Base-by-base conservation (phyloP, 371 early-diverging fungal species). In the Mortierella sp. region DNA sequence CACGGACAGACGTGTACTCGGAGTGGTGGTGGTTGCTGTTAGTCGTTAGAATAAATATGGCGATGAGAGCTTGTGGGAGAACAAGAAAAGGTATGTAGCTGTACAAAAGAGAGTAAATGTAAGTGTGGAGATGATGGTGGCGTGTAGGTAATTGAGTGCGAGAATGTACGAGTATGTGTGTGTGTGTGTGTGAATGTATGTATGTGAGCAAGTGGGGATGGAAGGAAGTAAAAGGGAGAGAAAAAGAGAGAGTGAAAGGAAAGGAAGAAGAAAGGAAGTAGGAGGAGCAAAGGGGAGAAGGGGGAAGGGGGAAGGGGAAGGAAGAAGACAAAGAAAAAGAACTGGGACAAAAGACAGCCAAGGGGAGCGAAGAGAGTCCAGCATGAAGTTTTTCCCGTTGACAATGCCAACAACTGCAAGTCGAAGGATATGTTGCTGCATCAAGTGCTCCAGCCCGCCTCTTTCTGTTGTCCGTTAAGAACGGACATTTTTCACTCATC, bases 111-210 rank as follows among this genome's bases (percentile, higher is more conserved):
- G 58, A 21, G 55, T 16, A 24, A 54, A 55, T 28, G 58, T 47
- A 28, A 24, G 75, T 50, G 65, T n/a, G 16, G 74, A 74, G 52
- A 68, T 68, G 54, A 38, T n/a, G n/a, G 57, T 47, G 55, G 42
- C 21, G 47, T 21, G 48, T 10, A 5, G 42, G 42, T 38, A 3
- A 5, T 38, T 38, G 42, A 38, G 5, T 38, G 42, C 5, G 42
- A 38, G 42, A 38, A 38, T 38, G 42, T 38, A 38, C 42, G 42
- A 38, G 70, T 28, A 16, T 2, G 50, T 16, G 50, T 13, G 55
- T 75, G 68, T 3, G 76, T 10, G 54, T 10, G 38, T 28, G 38
- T 44, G 45, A 71, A 3, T 34, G 26, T 42, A 16, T n/a, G 16
- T 9, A 44, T 8, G 68, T 50, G 24, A 45, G 52, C 65, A 44